These are phyloP conservation scores for Chalciporus sphaerocephalus DNA, from an alignment of 768 basidiomycete species.

Conservation along the genomic window DNA sequence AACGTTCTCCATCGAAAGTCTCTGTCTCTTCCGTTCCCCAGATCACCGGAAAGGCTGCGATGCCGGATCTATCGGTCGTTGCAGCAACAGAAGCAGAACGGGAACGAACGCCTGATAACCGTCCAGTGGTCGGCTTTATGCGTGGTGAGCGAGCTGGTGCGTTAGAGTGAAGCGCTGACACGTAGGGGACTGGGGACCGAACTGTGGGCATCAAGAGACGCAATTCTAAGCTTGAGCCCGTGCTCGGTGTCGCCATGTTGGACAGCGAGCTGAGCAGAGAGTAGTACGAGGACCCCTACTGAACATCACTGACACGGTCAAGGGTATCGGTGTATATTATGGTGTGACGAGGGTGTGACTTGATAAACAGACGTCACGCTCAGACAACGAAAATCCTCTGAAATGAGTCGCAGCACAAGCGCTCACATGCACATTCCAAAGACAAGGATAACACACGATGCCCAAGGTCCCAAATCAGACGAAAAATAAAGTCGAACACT, in stretches of 20 bases:
- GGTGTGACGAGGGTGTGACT: constrained; percentile 11
- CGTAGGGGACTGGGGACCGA: constrained; percentile 17
- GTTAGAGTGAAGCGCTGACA: constrained; percentile 9
- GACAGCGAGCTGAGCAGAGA: neutral
- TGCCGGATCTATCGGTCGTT: constrained; percentile 14
- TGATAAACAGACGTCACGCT: constrained; percentile 4
- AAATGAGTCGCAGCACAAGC: neutral
- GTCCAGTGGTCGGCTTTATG: constrained; percentile 21
- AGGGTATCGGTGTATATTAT: constrained; percentile 1
- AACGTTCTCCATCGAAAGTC: constrained; percentile 30
- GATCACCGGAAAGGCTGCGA: neutral
- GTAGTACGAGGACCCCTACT: neutral
- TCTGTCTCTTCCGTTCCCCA: constrained; percentile 14
- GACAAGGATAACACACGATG: neutral
- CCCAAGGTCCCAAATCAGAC: neutral
- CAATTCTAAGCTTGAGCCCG: constrained; percentile 6
- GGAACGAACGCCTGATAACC: constrained; percentile 30
- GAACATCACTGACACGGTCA: neutral
- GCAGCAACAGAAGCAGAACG: constrained; percentile 31
- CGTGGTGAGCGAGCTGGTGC: constrained; percentile 23
- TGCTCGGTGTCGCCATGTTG: constrained; percentile 18
- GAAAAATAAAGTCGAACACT: neutral
- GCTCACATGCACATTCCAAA: neutral
- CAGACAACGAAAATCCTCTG: too few species aligned
- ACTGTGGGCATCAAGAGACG: constrained; percentile 33